Conservation (phyloP, 164 flowering plant genomes). For the Buxus sempervirens region DNA sequence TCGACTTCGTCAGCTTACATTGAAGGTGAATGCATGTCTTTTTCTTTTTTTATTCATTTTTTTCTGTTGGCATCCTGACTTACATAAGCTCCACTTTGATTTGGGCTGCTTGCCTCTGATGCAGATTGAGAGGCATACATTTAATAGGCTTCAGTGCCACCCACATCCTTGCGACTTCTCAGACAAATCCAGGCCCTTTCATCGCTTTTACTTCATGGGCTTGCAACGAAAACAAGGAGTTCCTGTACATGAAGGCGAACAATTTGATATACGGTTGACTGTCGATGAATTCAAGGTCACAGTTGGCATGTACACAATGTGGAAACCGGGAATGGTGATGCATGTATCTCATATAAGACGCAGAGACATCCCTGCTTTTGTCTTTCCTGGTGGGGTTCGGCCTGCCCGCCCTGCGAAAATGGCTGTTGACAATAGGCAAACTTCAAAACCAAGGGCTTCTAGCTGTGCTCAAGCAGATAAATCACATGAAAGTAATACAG, state of each 20-base stretch:
- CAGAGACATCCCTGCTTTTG: conserved; percentile 62
- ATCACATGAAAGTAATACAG: conserved; percentile 21
- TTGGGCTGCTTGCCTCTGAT: conserved; percentile 5
- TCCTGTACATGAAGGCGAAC: conserved; percentile 54
- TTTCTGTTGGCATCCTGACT: not conserved
- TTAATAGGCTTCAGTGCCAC: conserved; percentile 76
- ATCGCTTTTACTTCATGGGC: conserved; percentile 82
- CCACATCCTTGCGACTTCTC: conserved; percentile 70
- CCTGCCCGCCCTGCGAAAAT: conserved; percentile 51
- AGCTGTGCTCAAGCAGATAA: conserved; percentile 25
- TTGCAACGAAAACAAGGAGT: conserved; percentile 71
- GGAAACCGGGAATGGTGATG: conserved; percentile 84
- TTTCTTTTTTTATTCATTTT: not conserved
- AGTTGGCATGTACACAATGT: conserved; percentile 46
- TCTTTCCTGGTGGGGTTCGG: conserved; percentile 77
- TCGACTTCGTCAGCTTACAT: conserved; percentile 74
- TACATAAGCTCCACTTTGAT: not conserved
- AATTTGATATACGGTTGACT: conserved; percentile 74
- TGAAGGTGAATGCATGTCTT: conserved; percentile 59
- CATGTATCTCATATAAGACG: conserved; percentile 62
- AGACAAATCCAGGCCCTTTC: conserved; percentile 52
- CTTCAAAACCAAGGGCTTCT: conserved; percentile 27
- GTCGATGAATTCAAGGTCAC: conserved; percentile 77
- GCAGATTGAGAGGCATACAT: conserved; percentile 81
- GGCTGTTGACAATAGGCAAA: conserved; percentile 33